Base-by-base conservation (phyloP, 495 filamentous ascomycete species). In the Pseudevernia furfuracea region DNA sequence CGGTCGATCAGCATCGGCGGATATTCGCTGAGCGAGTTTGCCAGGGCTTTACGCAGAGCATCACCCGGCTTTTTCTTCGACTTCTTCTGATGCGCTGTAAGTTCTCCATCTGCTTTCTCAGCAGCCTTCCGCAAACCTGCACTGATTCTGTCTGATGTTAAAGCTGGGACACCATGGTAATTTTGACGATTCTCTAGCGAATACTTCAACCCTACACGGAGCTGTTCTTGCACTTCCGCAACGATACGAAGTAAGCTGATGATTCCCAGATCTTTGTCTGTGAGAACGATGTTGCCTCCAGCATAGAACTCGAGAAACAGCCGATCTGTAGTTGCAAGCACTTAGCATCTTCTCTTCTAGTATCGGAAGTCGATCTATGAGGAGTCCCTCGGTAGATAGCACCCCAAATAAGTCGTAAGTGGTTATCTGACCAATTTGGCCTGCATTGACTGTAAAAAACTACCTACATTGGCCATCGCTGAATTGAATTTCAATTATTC, bases 281-380 rank as follows among this genome's bases (percentile, higher is more conserved):
- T 95, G 59, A 98, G 79, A 59, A 98, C 88, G 62, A 98, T 87
- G 73, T 98, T 98, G 41, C 94, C 94, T n/a, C 84, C 84, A 6
- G 94, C 93, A 75, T 94, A 98, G 76, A 98, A 98, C 75, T 98
- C 94, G 46, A 98, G 77, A 72, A 91, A 96, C 43, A 98, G 77
- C 44, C 87, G 81, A 71, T 93, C 52, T 55, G 30, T 21, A 32
- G 8, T 17, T 19, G 2, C 30, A 19, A 32, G 52, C 25, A 21
- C 15, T 55, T 55, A 55, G 52, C 30, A 21, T 9, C 10, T 15
- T 30, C 14, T 55, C 9, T 11, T 4, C 28, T 7, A 32, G 5
- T 10, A 32, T 53, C 7, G 6, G 8, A 34, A 21, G 5, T 21
- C 15, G 8, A 32, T 55, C 5, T 7, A 19, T 30, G 10, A 23